A percentile compares a stretch with the other conserved stretches of the same genome.
phyloP scores from a whole-genome alignment of 1,139 yeast species.

The Hyphopichia pseudoburtonii region DNA sequence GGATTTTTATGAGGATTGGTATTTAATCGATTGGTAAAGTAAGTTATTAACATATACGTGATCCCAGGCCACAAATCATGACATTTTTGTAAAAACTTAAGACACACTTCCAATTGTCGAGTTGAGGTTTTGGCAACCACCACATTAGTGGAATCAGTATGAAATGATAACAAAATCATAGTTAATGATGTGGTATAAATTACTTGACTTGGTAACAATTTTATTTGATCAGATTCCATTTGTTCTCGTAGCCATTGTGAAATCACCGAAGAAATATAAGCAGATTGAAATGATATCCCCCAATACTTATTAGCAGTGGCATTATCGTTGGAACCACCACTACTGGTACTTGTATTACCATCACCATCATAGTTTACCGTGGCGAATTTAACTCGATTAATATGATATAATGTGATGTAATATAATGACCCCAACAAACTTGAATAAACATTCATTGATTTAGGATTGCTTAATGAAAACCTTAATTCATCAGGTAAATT shows the following conservation, averaged over 20 bases:
- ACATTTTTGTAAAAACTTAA: constrained; percentile 11
- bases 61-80: constrained; percentile 16
- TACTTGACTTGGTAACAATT: constrained; percentile 11
- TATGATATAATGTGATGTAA: constrained; percentile 12
- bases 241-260: constrained; percentile 9
- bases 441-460: constrained; percentile 9
- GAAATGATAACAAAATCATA: constrained; percentile 14
- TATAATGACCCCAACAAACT: constrained; percentile 11
- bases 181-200: constrained; percentile 13
- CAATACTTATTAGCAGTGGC: constrained; percentile 9
- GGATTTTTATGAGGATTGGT: neutral
- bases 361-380: constrained; percentile 2
- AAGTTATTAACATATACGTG: constrained; percentile 11
- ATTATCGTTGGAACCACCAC: neutral
- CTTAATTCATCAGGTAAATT: constrained; percentile 9
- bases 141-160: constrained; percentile 12
- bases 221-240: constrained; percentile 2
- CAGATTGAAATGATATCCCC: constrained; percentile 14
- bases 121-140: constrained; percentile 13
- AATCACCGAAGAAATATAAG: constrained; percentile 9
- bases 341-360: constrained; percentile 1
- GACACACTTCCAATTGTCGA: constrained; percentile 11
- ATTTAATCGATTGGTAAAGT: constrained; percentile 9
- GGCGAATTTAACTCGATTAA: constrained; percentile 12
- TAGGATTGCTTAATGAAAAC: constrained; percentile 8